phyloP scores from a whole-genome alignment of 257 asterid species.

The Solanum chilense region DNA sequence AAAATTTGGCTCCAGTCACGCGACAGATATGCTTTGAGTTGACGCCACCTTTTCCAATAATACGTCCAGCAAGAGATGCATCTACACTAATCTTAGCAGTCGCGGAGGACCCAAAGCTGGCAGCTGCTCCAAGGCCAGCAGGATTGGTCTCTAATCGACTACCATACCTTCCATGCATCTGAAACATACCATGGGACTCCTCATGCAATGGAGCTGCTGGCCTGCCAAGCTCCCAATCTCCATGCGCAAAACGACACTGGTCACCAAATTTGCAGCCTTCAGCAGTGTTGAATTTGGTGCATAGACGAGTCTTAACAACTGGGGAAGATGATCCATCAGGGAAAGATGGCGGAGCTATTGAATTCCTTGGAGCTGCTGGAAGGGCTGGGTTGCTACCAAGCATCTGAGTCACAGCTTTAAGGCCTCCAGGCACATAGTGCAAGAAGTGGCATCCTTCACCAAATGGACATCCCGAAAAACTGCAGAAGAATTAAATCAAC shows the following conservation, averaged over 20 bases:
- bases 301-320: slow-evolving; percentile 55
- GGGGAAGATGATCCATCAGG: slow-evolving; percentile 46
- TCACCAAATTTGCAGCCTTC: slow-evolving; percentile 84
- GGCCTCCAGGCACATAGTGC: slow-evolving; percentile 83
- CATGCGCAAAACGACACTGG: slow-evolving; percentile 67
- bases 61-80: slow-evolving; percentile 61
- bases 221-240: slow-evolving; percentile 70
- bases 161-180: slow-evolving; percentile 35
- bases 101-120: slow-evolving; percentile 62
- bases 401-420: slow-evolving; percentile 74
- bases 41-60: slow-evolving; percentile 67
- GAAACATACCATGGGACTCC: slow-evolving; percentile 37
- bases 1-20: slow-evolving; percentile 55
- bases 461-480: slow-evolving; percentile 66
- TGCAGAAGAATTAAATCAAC: slow-evolving; percentile 20
- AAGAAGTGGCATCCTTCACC: slow-evolving; percentile 81
- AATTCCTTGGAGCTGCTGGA: slow-evolving; percentile 35
- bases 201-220: slow-evolving; percentile 37
- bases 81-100: slow-evolving; percentile 80
- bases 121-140: slow-evolving; percentile 27
- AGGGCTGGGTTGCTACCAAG: slow-evolving; percentile 74
- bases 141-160: slow-evolving; percentile 34
- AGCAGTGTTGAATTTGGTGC: slow-evolving; percentile 50
- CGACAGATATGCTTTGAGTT: slow-evolving; percentile 74
- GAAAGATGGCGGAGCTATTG: slow-evolving; percentile 35